These are phyloP conservation scores for Aspergillus alliaceus DNA, from an alignment of 2,329 filamentous ascomycete genomes.

Conservation along the genomic window DNA sequence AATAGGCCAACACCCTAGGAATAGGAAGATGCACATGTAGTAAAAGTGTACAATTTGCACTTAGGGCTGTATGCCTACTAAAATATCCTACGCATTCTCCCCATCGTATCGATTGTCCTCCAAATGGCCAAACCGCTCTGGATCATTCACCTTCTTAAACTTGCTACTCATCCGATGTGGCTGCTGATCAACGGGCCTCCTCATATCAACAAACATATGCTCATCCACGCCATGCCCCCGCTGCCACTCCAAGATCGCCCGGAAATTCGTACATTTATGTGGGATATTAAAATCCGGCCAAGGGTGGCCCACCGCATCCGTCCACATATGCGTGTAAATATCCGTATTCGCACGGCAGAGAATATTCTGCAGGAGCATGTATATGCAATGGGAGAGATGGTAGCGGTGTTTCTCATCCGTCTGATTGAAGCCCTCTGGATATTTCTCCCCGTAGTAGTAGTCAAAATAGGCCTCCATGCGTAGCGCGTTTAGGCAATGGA, in stretches of 20 bases:
- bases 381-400: neutral
- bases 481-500: conserved; percentile 6
- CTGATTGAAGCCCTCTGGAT: neutral
- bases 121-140: too few species aligned
- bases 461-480: conserved; percentile 4
- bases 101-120: too few species aligned
- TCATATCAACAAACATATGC: neutral
- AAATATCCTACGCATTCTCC: too few species aligned
- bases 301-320: neutral
- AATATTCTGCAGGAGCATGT: neutral
- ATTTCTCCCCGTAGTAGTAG: neutral
- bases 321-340: neutral
- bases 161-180: too few species aligned
- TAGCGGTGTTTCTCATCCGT: neutral
- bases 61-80: too few species aligned
- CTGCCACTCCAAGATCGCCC: conserved; percentile 2
- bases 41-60: too few species aligned
- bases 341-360: neutral
- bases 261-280: neutral
- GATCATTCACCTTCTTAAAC: too few species aligned
- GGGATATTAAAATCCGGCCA: conserved; percentile 4
- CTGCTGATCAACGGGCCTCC: neutral
- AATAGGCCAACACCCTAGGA: too few species aligned
- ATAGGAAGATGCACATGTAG: too few species aligned
- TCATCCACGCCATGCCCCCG: neutral